Conservation (phyloP, 352 stramenopile genomes). For the Nothophytophthora sp. region DNA sequence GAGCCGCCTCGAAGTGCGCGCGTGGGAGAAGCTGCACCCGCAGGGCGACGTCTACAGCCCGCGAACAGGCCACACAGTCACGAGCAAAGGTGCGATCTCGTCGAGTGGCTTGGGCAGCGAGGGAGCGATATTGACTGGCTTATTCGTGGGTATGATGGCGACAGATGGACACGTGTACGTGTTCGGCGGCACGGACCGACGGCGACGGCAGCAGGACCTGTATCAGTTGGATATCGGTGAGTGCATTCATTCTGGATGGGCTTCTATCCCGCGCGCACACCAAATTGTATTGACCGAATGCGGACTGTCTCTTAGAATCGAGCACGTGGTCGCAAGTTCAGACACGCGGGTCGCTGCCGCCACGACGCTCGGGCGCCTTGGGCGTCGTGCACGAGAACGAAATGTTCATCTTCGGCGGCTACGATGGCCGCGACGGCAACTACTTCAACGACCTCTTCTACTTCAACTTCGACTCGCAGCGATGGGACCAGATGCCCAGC, state of each 20-base stretch:
- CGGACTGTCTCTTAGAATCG: slow-evolving; percentile 33
- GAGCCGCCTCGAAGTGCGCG: slow-evolving; percentile 62
- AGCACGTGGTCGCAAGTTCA: slow-evolving; percentile 79
- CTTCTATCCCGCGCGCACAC: too few species aligned
- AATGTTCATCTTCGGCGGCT: slow-evolving; percentile 92
- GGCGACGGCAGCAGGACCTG: slow-evolving; percentile 80
- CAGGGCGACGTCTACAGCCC: slow-evolving; percentile 83
- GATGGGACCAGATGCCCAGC: slow-evolving; percentile 83
- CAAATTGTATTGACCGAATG: too few species aligned
- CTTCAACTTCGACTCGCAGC: slow-evolving; percentile 82
- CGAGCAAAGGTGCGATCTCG: slow-evolving; percentile 55
- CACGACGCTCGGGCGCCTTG: slow-evolving; percentile 74
- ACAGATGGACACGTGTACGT: slow-evolving; percentile 77
- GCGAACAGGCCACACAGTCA: slow-evolving; percentile 85
- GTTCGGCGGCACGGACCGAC: slow-evolving; percentile 85
- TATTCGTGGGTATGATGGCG: background rate
- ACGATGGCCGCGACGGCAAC: slow-evolving; percentile 87
- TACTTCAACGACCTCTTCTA: slow-evolving; percentile 91
- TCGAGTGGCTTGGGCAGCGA: background rate
- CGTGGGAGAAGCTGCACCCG: slow-evolving; percentile 74
- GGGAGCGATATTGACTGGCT: slow-evolving; percentile 2
- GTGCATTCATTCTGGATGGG: slow-evolving; percentile 3
- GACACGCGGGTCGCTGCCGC: slow-evolving; percentile 59
- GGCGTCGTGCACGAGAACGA: slow-evolving; percentile 77
- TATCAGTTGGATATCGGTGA: slow-evolving; percentile 83